These are phyloP conservation scores for Echium plantagineum DNA, from an alignment of 257 asterid genomes.

Conservation along the genomic window DNA sequence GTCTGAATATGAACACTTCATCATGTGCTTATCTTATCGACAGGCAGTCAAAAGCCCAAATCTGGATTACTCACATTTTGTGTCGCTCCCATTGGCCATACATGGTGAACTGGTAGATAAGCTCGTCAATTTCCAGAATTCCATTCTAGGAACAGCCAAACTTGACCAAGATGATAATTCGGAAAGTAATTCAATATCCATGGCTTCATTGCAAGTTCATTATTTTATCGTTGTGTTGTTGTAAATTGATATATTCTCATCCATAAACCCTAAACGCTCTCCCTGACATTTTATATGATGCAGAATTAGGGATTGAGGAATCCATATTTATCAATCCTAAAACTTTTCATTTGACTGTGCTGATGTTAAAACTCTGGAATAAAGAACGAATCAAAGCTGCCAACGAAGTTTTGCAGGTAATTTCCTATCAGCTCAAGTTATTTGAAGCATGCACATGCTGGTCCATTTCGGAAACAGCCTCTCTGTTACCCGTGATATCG, in stretches of 20 bases:
- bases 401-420: slow-evolving; percentile 71
- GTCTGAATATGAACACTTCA: background rate
- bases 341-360: slow-evolving; percentile 88
- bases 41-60: slow-evolving; percentile 71
- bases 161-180: slow-evolving; percentile 22
- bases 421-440: slow-evolving; percentile 4
- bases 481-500: too few species aligned
- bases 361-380: slow-evolving; percentile 96
- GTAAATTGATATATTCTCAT: background rate
- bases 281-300: slow-evolving; percentile 11
- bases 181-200: slow-evolving; percentile 20
- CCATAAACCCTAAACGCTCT: slow-evolving; percentile 1
- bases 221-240: background rate
- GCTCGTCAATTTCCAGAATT: slow-evolving; percentile 61
- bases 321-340: slow-evolving; percentile 81
- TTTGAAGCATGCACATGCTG: background rate
- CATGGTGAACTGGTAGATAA: slow-evolving; percentile 72
- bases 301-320: slow-evolving; percentile 64
- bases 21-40: slow-evolving; percentile 16
- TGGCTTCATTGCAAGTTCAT: background rate
- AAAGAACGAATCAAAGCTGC: slow-evolving; percentile 72
- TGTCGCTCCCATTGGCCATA: slow-evolving; percentile 90
- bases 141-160: slow-evolving; percentile 43
- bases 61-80: slow-evolving; percentile 87
- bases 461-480: too few species aligned